A percentile compares a stretch with the other conserved stretches of the same genome.
These are phyloP conservation scores for Pseudogymnoascus sp. DNA, from an alignment of 2,329 filamentous ascomycete species.

Conservation along the genomic window DNA sequence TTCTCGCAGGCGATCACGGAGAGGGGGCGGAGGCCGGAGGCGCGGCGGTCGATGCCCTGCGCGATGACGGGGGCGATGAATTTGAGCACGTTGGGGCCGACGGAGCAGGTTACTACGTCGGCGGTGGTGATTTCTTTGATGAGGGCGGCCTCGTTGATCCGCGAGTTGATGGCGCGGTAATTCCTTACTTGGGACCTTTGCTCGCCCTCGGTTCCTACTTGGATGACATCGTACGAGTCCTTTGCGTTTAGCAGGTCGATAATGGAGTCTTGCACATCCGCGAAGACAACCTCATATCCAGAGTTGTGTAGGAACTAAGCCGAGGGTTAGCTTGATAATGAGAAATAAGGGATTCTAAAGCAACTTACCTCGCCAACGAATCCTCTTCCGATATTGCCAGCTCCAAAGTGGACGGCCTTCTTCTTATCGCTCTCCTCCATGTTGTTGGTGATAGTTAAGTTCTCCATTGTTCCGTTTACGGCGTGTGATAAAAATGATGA, in stretches of 20 bases:
- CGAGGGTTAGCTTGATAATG: background rate
- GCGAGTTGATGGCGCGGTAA: constrained; percentile 96
- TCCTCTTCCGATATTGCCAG: constrained; percentile 68
- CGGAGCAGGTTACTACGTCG: constrained; percentile 91
- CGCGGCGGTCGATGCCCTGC: constrained; percentile 79
- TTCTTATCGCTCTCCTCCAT: constrained; percentile 31
- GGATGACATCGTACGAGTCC: constrained; percentile 81
- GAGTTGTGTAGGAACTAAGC: constrained; percentile 76
- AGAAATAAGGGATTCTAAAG: background rate
- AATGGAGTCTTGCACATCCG: constrained; percentile 81
- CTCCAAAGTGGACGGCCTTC: constrained; percentile 79
- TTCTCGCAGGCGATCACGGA: constrained; percentile 98
- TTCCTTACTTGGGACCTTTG: constrained; percentile 79
- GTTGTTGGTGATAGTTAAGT: background rate
- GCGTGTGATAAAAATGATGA: background rate
- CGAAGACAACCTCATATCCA: constrained; percentile 92
- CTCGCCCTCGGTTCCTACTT: constrained; percentile 81
- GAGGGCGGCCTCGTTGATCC: constrained; percentile 72
- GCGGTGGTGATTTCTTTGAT: constrained; percentile 80
- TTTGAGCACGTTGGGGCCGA: constrained; percentile 91
- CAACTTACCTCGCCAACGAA: constrained; percentile 31
- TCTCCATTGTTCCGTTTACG: background rate
- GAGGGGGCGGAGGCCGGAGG: constrained; percentile 58
- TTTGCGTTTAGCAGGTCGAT: constrained; percentile 73
- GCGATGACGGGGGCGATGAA: constrained; percentile 95